Evolutionary conservation across 2,329 filamentous ascomycete species (phyloP).

Genomic region (Arthrobotrys entomopaga): DNA sequence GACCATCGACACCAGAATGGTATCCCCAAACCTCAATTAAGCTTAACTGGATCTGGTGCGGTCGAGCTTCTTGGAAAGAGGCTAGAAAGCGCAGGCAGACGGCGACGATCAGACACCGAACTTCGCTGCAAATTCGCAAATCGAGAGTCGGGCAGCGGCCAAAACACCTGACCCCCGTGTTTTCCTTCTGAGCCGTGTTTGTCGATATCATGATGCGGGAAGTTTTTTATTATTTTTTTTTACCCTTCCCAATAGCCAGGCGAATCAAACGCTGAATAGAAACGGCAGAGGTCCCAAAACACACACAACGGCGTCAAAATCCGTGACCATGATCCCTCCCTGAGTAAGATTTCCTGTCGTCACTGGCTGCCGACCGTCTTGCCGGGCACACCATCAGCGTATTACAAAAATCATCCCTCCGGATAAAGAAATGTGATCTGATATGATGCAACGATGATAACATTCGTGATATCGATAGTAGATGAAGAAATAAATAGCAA

Average conservation of each 20-base stretch:
- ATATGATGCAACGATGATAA: conserved; percentile 24
- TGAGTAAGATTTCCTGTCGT: conserved; percentile 42
- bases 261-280: conserved; percentile 47
- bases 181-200: conserved; percentile 53
- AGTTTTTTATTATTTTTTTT: conserved; percentile 25
- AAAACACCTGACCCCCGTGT: conserved; percentile 48
- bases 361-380: conserved; percentile 32
- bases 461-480: conserved; percentile 36
- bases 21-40: conserved; percentile 27
- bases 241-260: conserved; percentile 10
- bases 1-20: conserved; percentile 9
- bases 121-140: conserved; percentile 13
- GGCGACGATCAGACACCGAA: conserved; percentile 27
- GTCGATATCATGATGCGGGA: conserved; percentile 47
- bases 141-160: conserved; percentile 21
- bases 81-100: conserved; percentile 15
- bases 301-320: conserved; percentile 43
- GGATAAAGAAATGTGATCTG: conserved; percentile 42
- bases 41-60: conserved; percentile 41
- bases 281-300: conserved; percentile 38
- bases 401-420: conserved; percentile 25
- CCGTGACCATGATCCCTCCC: conserved; percentile 34
- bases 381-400: conserved; percentile 26
- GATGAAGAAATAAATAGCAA: conserved; percentile 1
- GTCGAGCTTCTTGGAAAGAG: conserved; percentile 24